These are phyloP conservation scores for Mycena leptocephala DNA, from an alignment of 768 basidiomycete species.

Conservation along the genomic window DNA sequence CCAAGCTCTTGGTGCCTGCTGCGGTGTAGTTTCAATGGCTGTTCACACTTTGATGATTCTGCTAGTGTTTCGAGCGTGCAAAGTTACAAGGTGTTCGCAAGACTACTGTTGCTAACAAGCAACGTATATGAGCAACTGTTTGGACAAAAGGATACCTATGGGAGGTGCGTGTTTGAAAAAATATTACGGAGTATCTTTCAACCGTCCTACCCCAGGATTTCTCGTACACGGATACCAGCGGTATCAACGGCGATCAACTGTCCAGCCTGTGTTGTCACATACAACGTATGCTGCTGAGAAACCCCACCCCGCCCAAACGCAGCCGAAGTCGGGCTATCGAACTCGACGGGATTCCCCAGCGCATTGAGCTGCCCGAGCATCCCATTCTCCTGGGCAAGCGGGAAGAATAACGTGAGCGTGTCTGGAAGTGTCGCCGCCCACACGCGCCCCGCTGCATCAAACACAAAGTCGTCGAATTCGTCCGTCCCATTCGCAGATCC, in stretches of 20 bases:
- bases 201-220: neutral
- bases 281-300: constrained; percentile 1
- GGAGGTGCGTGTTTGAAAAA: constrained; percentile 8
- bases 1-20: too few species aligned
- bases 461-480: constrained; percentile 24
- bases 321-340: constrained; percentile 10
- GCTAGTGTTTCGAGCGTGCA: neutral
- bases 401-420: constrained; percentile 13
- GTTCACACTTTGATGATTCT: neutral
- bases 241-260: neutral
- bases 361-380: constrained; percentile 16
- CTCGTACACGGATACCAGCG: neutral
- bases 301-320: neutral
- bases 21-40: neutral
- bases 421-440: constrained; percentile 18
- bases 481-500: constrained; percentile 7
- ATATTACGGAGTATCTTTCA: constrained; percentile 9
- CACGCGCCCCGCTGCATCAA: constrained; percentile 18
- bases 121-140: constrained; percentile 12
- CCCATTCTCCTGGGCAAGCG: constrained; percentile 7
- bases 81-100: constrained; percentile 3
- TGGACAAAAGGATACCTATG: constrained; percentile 15
- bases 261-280: constrained; percentile 1
- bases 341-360: constrained; percentile 9
- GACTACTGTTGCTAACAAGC: constrained; percentile 3